Evolutionary conservation across 2,329 filamentous ascomycete genomes (phyloP).

Genomic region (Cladosporium sp.): DNA sequence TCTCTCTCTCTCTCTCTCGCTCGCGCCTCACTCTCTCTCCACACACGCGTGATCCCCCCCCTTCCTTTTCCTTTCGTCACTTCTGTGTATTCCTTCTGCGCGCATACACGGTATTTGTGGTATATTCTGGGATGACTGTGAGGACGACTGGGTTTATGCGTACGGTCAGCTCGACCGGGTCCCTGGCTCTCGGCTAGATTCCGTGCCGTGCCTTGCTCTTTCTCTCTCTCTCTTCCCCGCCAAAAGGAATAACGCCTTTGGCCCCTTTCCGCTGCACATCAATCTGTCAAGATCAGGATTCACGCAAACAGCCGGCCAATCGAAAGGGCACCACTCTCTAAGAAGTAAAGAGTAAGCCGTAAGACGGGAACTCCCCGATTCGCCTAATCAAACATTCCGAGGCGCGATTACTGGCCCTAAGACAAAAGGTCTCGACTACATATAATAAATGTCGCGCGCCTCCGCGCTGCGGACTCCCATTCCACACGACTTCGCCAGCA

Average conservation of each 20-base stretch:
- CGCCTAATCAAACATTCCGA: not conserved
- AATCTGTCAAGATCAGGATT: slow-evolving; percentile 10
- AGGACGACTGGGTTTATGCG: not conserved
- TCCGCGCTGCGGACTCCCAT: slow-evolving; percentile 9
- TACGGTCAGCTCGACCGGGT: not conserved
- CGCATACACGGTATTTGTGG: not conserved
- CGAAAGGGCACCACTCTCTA: not conserved
- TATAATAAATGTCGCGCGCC: slow-evolving; percentile 14
- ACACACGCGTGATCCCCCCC: not conserved
- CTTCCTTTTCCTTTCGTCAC: not conserved
- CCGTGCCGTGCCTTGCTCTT: not conserved
- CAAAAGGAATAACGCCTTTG: not conserved
- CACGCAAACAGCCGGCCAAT: not conserved
- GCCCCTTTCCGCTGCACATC: slow-evolving; percentile 6
- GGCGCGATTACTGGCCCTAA: too few species aligned
- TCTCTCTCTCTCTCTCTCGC: not conserved
- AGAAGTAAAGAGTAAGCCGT: not conserved
- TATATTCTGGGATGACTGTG: not conserved
- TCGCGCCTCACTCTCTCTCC: not conserved
- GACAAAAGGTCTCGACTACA: not conserved
- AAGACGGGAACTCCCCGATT: not conserved
- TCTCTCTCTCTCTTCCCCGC: not conserved
- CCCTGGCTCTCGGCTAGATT: slow-evolving; percentile 9
- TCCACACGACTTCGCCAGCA: slow-evolving; percentile 4
- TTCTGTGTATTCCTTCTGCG: not conserved